Conservation (phyloP, 352 stramenopile genomes). For the Pythium dissotocum region DNA sequence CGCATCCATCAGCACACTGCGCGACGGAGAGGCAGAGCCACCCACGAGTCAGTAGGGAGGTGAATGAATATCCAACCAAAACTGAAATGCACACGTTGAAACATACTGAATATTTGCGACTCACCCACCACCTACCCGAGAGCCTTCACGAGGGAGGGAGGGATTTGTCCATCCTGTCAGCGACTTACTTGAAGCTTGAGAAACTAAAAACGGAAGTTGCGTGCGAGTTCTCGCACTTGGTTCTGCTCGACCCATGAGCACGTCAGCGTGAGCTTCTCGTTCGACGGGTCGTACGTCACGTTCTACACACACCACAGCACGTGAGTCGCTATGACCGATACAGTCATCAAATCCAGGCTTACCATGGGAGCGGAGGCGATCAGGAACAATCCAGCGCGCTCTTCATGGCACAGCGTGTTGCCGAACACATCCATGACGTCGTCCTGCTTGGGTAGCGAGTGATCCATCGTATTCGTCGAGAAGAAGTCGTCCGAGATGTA, state of each 20-base stretch:
- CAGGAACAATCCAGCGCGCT: conserved; percentile 66
- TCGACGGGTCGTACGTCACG: conserved; percentile 60
- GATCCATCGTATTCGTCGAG: conserved; percentile 39
- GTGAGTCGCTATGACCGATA: not conserved
- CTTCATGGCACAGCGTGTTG: conserved; percentile 62
- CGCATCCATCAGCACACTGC: conserved; percentile 10
- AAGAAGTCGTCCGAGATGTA: conserved; percentile 58
- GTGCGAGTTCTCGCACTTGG: conserved; percentile 57
- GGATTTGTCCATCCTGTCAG: not conserved
- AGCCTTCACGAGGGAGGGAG: no score
- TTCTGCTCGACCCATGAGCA: conserved; percentile 67
- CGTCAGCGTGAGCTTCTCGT: conserved; percentile 51
- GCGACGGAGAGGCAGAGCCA: not conserved
- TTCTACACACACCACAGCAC: conserved; percentile 33
- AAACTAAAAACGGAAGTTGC: conserved; percentile 66
- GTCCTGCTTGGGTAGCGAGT: conserved; percentile 50
- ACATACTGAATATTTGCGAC: not conserved
- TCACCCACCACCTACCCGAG: not conserved
- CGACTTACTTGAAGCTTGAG: not conserved
- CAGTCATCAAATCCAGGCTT: conserved; percentile 15
- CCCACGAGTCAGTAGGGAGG: conserved; percentile 10
- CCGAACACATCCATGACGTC: conserved; percentile 65
- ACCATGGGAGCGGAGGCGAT: conserved; percentile 66
- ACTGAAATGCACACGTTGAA: not conserved
- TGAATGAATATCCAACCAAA: no score